Evolutionary conservation across 23 red algal genomes (phyloP), one percentile per base, ranked within the genome.

Genomic region (Pyropia yezoensis): DNA sequence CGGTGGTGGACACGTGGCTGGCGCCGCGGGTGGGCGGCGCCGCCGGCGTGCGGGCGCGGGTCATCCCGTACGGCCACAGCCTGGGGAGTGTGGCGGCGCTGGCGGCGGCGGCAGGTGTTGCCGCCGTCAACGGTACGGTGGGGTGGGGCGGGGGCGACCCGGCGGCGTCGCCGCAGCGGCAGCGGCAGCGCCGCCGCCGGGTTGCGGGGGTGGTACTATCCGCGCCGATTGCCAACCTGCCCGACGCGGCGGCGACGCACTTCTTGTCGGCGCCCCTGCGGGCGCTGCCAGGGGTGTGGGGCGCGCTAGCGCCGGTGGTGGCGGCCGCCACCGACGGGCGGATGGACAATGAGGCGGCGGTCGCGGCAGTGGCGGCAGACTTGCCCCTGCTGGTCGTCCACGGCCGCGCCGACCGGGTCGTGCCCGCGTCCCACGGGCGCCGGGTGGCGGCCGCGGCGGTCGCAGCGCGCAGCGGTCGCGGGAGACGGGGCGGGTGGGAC

Each of bases 11-110:
- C 39, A 28, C 17, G 7, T 87, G 82, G 82, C 47, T 87, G 19
- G 59, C 56, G 55, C 34, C 65, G 12, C 82, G 82, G 0, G 58
- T 76, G 12, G 55, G 59, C 17, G 52, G 9, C 22, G 34, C 57
- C 45, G 39, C 4, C 4, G 39, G 39, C 39, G 39, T 47, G 39
- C 39, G 39, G 6, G 55, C 71, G 17, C 62, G 56, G 39, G 33
- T 87, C 32, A 77, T 87, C 14, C 23, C 76, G 18, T 87, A 87
- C 64, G 82, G 82, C 15, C 82, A 87, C 57, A 77, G 71, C 62
- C 71, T 87, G 17, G 82, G 82, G 18, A 69, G 71, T 26, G 75
- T 87, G 54, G 82, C 82, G 19, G 82, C 82, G 5, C 65, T 77
- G n/a, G 62, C 75, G 68, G 63, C 76, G 30, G 61, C 70, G 14